Evolutionary conservation across 495 filamentous ascomycete genomes (phyloP), one percentile per base, ranked within the genome.

Genomic region (Xylaria telfairii): DNA sequence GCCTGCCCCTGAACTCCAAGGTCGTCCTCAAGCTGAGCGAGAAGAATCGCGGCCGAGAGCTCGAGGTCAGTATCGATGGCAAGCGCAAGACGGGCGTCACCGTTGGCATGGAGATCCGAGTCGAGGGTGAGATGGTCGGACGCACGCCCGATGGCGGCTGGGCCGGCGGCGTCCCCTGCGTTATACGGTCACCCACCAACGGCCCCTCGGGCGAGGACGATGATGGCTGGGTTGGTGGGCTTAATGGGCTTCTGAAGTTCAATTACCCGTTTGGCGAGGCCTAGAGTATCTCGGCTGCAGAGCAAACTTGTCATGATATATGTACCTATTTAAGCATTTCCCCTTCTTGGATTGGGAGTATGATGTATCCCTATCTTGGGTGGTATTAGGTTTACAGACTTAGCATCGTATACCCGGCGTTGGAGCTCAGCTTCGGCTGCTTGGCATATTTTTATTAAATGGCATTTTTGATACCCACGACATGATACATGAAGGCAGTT

Each of bases 231-330:
- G 96, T 99, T 19, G 96, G 95, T 1, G 96, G 96, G 8, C 80
- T 99, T 80, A 98, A 98, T 81, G 93, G 93, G 60, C 77, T 98
- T 74, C 83, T 99, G 75, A 99, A 99, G 83, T 99, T 98, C 75
- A 99, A 99, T 78, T 92, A 97, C 83, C 94, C 96, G 3, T 98
- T 99, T 84, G 96, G 96, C 0, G 93, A 97, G 49, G 51, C 61
- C 21, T 70, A 39, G 42, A 10, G 10, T 3, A n/a, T 6, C 21
- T 4, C 24, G 13, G 9, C 10, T 26, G 26, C 49, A 12, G 24
- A 1, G 0, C 24, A 24, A 10, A 24, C n/a, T 49, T 24, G 7
- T 47, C 42, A 47, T 17, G 15, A 9, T 7, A 41, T 8, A 26
- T 24, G 13, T 13, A 56, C 37, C 28, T 21, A 44, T 63, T 17